Base-by-base conservation (phyloP, 1,139 yeast species). In the Trichomonascaceae sp. region DNA sequence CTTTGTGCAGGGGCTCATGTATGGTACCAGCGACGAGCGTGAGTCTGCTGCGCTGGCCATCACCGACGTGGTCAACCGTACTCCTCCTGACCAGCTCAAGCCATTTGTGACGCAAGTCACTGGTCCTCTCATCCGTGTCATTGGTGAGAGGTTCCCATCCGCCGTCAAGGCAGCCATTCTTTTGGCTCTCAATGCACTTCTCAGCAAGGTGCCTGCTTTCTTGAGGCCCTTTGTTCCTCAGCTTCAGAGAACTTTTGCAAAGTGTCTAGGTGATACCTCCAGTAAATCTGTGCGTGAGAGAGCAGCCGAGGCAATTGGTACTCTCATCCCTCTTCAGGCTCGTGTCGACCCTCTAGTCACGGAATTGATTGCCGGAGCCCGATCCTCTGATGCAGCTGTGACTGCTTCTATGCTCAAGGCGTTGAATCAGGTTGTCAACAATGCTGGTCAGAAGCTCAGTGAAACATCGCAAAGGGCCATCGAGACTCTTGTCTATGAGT, bases 81-180 rank as follows among this genome's bases (percentile, higher is more conserved):
- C 97, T 0, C 93, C 94, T 25, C 74, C 92, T 4, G 73, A 70
- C 22, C 70, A 71, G 46, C 71, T 92, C 58, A 81, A 76, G 56
- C 84, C 95, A 27, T 81, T 77, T 57, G 95, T 93, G 17, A 89
- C 98, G 8, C 76, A 76, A 29, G 82, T 92, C 44, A 87, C 96
- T 26, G 99, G 99, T 60, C 98, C 98, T 31, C 69, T 92, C 54
- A 92, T 92, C 60, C 84, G 99, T 68, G 94, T 87, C 38, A 82
- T 89, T 54, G 98, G 99, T 50, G 99, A 92, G 59, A 76, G 94
- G 56, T 89, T 82, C 45, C 71, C 77, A 22, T 70, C 93, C 42
- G 93, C 84, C 46, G 82, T 89, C 49, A 89, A 89, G 66, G 77
- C 94, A 22, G 94, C 94, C 17, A 89, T 92, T 46, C 66, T 92